Percentiles rank a stretch among this genome's conserved stretches.
Conservation (phyloP, 2,329 filamentous ascomycete species). For the Chlorencoelia australis region DNA sequence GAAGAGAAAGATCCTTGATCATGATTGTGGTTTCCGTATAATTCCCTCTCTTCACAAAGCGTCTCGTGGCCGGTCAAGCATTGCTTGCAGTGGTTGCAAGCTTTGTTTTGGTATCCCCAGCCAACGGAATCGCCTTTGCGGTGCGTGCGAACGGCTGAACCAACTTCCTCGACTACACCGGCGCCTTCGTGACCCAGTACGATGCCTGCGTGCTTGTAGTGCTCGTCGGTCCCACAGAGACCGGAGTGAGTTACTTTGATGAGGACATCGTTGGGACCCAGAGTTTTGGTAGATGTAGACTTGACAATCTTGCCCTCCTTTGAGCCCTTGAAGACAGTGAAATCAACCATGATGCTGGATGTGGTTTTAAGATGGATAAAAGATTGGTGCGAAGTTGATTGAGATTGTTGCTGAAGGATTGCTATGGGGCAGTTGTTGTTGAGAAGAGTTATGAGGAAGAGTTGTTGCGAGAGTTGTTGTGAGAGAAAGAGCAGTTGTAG, state of each 20-base stretch:
- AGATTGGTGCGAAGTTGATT: too few relatives aligned
- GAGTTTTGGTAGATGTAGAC: conserved; percentile 34
- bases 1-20: conserved; percentile 39
- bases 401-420: background rate
- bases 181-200: conserved; percentile 42
- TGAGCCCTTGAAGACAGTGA: conserved; percentile 55
- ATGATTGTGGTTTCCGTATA: conserved; percentile 33
- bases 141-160: conserved; percentile 31
- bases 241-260: conserved; percentile 56
- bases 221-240: conserved; percentile 51
- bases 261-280: conserved; percentile 45
- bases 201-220: conserved; percentile 30
- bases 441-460: background rate
- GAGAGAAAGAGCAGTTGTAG: too few relatives aligned
- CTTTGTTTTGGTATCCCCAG: conserved; percentile 35
- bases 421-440: background rate
- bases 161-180: conserved; percentile 35
- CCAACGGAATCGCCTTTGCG: conserved; percentile 37
- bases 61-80: conserved; percentile 36
- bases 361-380: too few relatives aligned
- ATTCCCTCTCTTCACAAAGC: conserved; percentile 32
- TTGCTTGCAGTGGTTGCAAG: conserved; percentile 35
- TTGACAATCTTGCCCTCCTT: conserved; percentile 46
- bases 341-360: conserved; percentile 25
- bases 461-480: background rate